phyloP scores from a whole-genome alignment of 2,329 filamentous ascomycete genomes.

The Rutstroemia sp. region DNA sequence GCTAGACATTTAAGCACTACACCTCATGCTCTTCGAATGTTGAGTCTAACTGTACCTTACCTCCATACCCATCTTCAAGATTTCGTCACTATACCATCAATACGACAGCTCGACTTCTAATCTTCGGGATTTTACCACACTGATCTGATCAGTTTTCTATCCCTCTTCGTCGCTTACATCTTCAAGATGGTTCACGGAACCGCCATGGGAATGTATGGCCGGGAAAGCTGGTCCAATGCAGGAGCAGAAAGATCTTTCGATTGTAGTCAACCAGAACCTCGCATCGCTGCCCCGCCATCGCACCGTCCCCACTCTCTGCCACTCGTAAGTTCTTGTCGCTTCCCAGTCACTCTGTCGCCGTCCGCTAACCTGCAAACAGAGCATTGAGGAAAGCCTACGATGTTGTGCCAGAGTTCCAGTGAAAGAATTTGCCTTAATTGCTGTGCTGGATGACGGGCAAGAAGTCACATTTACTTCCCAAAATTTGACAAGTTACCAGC shows the following conservation, averaged over 20 bases:
- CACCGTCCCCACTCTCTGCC: constrained; percentile 8
- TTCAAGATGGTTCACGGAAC: constrained; percentile 23
- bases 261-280: constrained; percentile 12
- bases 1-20: too few species aligned
- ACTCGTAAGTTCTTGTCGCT: constrained; percentile 1
- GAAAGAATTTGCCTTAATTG: constrained; percentile 23
- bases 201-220: constrained; percentile 12
- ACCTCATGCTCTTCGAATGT: too few species aligned
- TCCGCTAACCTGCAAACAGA: constrained; percentile 10
- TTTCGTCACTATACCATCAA: constrained; percentile 18
- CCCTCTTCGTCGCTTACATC: constrained; percentile 6
- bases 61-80: neutral
- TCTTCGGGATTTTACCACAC: constrained; percentile 10
- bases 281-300: constrained; percentile 4
- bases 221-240: constrained; percentile 13
- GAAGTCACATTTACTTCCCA: constrained; percentile 19
- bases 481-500: constrained; percentile 15
- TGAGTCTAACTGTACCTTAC: neutral
- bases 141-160: constrained; percentile 5
- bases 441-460: constrained; percentile 20
- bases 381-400: constrained; percentile 20
- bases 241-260: constrained; percentile 17
- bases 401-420: constrained; percentile 19
- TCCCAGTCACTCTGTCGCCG: neutral
- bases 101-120: constrained; percentile 30